Conservation (phyloP, 2,329 filamentous ascomycete genomes). For the Claviceps paspali region DNA sequence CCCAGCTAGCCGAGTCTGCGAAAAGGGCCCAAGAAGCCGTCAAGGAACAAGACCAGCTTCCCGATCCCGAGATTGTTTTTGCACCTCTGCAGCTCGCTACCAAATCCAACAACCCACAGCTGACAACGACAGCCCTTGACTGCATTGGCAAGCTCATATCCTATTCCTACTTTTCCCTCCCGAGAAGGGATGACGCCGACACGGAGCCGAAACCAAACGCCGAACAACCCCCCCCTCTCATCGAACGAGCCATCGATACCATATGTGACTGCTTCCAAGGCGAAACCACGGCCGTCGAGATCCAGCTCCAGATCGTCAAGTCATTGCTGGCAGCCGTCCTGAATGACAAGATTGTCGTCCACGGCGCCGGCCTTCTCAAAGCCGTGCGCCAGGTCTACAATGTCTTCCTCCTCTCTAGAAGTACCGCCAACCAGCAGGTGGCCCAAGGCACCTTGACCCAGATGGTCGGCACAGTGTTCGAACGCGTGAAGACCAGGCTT, state of each 20-base stretch:
- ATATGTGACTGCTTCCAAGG: constrained; percentile 99
- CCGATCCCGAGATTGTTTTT: constrained; percentile 86
- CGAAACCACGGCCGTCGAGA: constrained; percentile 78
- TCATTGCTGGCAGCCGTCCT: constrained; percentile 87
- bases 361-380: constrained; percentile 89
- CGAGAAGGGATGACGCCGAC: constrained; percentile 29
- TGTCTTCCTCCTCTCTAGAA: constrained; percentile 91
- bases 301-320: constrained; percentile 97
- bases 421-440: constrained; percentile 86
- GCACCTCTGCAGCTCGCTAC: constrained; percentile 81
- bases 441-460: constrained; percentile 94
- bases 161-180: constrained; percentile 90
- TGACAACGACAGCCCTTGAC: constrained; percentile 83
- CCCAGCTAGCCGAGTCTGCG: constrained; percentile 67
- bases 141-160: constrained; percentile 98
- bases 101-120: constrained; percentile 66
- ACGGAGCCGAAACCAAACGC: constrained; percentile 21
- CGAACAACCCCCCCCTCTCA: constrained; percentile 49
- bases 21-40: constrained; percentile 73
- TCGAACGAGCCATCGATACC: constrained; percentile 94
- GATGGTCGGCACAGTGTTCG: constrained; percentile 97
- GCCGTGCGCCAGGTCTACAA: constrained; percentile 97
- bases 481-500: constrained; percentile 74
- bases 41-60: constrained; percentile 68
- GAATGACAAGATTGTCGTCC: constrained; percentile 97